Base-by-base conservation (phyloP, 2,329 filamentous ascomycete genomes). In the Coleophoma eucalyptorum region DNA sequence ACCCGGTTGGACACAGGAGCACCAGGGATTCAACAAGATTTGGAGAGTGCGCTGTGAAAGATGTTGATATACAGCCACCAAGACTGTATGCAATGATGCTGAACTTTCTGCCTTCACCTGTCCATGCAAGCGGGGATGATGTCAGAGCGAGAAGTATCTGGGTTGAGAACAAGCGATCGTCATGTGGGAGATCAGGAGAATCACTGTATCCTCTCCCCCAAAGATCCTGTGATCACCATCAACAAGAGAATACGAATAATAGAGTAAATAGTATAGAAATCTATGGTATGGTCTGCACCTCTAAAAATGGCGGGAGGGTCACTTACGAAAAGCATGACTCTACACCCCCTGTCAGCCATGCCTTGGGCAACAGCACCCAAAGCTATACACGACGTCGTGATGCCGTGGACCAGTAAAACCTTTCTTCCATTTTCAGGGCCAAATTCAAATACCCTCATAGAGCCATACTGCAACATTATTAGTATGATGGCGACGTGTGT, bases 121-220 rank as follows among this genome's bases (percentile, higher is more conserved):
- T 67, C 83, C 82, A 87, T 1, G 73, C 54, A 11, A 85, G 64
- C 1, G 69, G 66, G 0, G 84, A 87, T 2, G 84, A 86, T 2
- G 78, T 72, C 12, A 89, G 69, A 5, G 77, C 81, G 13, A 86
- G 71, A 37, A 87, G 69, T 32, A 89, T 80, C 64, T 88, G 83
- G 1, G 78, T 73, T 4, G 76, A 76, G 69, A 85, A 89, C 6
- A 90, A 77, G 2, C 76, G 72, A 15, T 76, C 69, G 62, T 87
- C 81, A 64, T 87, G 83, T 5, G 74, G 69, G 20, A 81, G 63
- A 2, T 67, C 66, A 1, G 78, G 77, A 1, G 78, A 77, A 61
- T 90, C 86, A 0, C 84, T 88, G 63, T 87, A 93, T n/a, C 90
- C 90, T 59, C 89, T 77, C 19, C 88, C 88, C 58, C 86, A 89